These are phyloP conservation scores for Cyberlindnera euphorbiiphila DNA, from an alignment of 805 yeast genomes.

Conservation along the genomic window DNA sequence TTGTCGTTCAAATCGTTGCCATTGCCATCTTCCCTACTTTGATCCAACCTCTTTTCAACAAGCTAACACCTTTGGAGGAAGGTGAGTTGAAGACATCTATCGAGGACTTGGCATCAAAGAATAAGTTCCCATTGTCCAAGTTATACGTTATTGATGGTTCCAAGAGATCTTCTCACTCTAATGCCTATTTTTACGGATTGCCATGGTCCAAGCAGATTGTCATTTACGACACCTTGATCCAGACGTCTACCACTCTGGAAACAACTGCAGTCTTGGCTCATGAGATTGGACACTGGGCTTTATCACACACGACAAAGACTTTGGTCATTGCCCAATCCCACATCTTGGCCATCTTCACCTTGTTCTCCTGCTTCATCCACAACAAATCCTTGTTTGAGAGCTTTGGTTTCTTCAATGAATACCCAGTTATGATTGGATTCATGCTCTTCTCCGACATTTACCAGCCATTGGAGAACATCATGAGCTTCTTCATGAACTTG, in stretches of 20 bases:
- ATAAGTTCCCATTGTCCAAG: constrained; percentile 82
- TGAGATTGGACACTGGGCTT: constrained; percentile 97
- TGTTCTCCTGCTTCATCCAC: constrained; percentile 76
- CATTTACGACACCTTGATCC: constrained; percentile 84
- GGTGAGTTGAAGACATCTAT: constrained; percentile 84
- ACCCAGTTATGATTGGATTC: constrained; percentile 81
- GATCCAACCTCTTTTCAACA: constrained; percentile 91
- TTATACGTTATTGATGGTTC: constrained; percentile 95
- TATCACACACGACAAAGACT: constrained; percentile 80
- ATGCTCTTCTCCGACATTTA: constrained; percentile 72
- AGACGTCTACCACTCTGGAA: constrained; percentile 70
- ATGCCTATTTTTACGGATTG: constrained; percentile 93
- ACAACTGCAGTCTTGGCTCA: constrained; percentile 96
- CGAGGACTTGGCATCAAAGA: constrained; percentile 69
- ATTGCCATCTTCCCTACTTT: constrained; percentile 78
- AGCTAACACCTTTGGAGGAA: constrained; percentile 81
- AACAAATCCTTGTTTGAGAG: constrained; percentile 74
- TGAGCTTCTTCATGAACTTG: constrained; percentile 63
- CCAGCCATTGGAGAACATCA: constrained; percentile 68
- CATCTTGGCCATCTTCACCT: constrained; percentile 57
- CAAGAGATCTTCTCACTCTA: constrained; percentile 91
- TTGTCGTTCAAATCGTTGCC: constrained; percentile 66
- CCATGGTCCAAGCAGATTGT: constrained; percentile 98
- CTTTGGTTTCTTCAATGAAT: constrained; percentile 65
- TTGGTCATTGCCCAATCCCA: constrained; percentile 62